Base-by-base conservation (phyloP, 257 asterid species). In the Nicotiana knightiana region DNA sequence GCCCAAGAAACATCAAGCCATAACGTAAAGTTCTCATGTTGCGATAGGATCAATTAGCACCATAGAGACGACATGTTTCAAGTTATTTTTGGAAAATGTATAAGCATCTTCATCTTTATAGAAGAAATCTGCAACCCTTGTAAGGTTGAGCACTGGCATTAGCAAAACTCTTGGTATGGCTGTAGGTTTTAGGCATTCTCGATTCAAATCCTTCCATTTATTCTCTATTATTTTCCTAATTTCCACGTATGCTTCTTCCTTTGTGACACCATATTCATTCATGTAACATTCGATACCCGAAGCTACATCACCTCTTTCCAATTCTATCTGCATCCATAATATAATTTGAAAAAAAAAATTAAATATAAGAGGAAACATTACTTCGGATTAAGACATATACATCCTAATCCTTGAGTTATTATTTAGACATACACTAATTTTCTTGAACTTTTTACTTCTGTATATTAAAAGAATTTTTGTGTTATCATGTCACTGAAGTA, bases 31-130 rank as follows among this genome's bases (percentile, higher is more conserved):
- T 11, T 43, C 12, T 43, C 37, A 43, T 70, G 5, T 0, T 43
- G 33, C 1, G 3, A 43, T 12, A 46, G 78, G 59, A 70, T 70
- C 59, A 70, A 70, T 24, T 21, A 70, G 78, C 78, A 70, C 59
- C 21, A 70, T n/a, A 24, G 59, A 70, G 7, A 70, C 30, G 0
- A 70, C 35, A 0, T 43, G 37, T 43, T 46, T 70, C 78, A 12
- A 43, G 78, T 70, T 70, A 6, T 70, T 43, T 43, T 70, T 24
- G 0, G 90, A 84, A 81, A 85, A 15, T 58, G 82, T 77, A 57
- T 85, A 87, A 8, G 65, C 62, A 79, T 86, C 89, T 6, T 39
- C 83, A 11, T 85, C 71, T 24, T 81, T 75, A 76, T 83, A 88
- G 1, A 82, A n/a, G 4, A 86, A 62, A 32, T 81, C 11, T 2